Evolutionary conservation across 352 stramenopile genomes (phyloP).

Genomic region (Aphanomyces invadans): DNA sequence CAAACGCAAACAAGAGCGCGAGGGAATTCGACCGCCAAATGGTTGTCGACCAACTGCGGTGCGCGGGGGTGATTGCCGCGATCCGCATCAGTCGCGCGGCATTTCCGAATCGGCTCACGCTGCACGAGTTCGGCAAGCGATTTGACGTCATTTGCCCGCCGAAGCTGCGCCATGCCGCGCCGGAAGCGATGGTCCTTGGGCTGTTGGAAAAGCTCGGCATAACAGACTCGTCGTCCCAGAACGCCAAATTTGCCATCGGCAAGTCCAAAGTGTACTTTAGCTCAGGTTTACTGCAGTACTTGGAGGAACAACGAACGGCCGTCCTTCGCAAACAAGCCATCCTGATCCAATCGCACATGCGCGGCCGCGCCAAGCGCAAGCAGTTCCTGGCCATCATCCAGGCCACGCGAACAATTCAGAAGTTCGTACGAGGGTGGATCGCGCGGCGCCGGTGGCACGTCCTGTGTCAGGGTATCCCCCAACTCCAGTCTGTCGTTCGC

Average conservation of each 20-base stretch:
- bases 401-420: slow-evolving; percentile 46
- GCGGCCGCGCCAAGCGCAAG: slow-evolving; percentile 45
- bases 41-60: slow-evolving; percentile 72
- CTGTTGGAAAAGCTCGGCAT: slow-evolving; percentile 53
- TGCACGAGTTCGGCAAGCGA: slow-evolving; percentile 71
- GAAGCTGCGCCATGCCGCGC: slow-evolving; percentile 42
- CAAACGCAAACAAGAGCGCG: slow-evolving; percentile 64
- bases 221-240: slow-evolving; percentile 33
- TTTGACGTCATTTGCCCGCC: slow-evolving; percentile 83
- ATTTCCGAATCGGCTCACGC: slow-evolving; percentile 64
- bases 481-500: slow-evolving; percentile 38
- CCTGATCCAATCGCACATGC: slow-evolving; percentile 67
- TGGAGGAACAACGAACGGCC: slow-evolving; percentile 77
- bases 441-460: slow-evolving; percentile 38
- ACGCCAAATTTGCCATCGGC: slow-evolving; percentile 71
- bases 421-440: slow-evolving; percentile 36
- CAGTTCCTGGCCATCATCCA: slow-evolving; percentile 40
- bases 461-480: slow-evolving; percentile 40
- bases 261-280: slow-evolving; percentile 82
- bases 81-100: slow-evolving; percentile 66
- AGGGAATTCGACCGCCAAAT: slow-evolving; percentile 53
- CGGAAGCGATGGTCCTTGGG: slow-evolving; percentile 57
- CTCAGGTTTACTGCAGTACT: slow-evolving; percentile 82
- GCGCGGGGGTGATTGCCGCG: slow-evolving; percentile 71
- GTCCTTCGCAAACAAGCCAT: slow-evolving; percentile 68